A percentile compares a stretch with the other conserved stretches of the same genome.
phyloP scores from a whole-genome alignment of 169 alveolate genomes.

The Amoebophrya sp. region DNA sequence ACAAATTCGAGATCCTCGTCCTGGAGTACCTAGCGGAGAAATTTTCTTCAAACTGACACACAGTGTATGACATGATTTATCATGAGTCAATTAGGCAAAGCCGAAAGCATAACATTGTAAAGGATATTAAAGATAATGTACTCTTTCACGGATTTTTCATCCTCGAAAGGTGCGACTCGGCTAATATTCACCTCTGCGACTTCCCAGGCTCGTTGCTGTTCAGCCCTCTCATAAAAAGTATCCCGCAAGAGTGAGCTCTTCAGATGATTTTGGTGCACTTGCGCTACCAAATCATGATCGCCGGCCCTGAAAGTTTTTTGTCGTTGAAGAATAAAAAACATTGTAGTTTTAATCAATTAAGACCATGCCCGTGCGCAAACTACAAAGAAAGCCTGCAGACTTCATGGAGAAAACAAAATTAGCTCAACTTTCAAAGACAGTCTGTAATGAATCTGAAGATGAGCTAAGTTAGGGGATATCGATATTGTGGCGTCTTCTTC shows the following conservation, averaged over 20 bases:
- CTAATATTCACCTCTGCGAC: neutral
- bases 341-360: too few relatives aligned
- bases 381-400: too few relatives aligned
- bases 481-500: too few relatives aligned
- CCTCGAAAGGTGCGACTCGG: neutral
- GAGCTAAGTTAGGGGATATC: too few relatives aligned
- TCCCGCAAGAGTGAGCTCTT: neutral
- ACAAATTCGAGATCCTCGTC: neutral
- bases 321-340: neutral
- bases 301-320: neutral
- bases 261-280: neutral
- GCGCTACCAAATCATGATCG: neutral
- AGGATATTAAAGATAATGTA: neutral
- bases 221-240: neutral
- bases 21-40: neutral
- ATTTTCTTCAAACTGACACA: too few relatives aligned
- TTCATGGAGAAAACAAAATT: too few relatives aligned
- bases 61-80: neutral
- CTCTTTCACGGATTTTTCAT: neutral
- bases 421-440: too few relatives aligned
- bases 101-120: neutral
- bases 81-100: neutral
- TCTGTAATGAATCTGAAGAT: too few relatives aligned
- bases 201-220: neutral
- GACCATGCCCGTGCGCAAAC: too few relatives aligned